Evolutionary conservation across 768 basidiomycete species (phyloP).

Genomic region (Asterophora lycoperdoides): DNA sequence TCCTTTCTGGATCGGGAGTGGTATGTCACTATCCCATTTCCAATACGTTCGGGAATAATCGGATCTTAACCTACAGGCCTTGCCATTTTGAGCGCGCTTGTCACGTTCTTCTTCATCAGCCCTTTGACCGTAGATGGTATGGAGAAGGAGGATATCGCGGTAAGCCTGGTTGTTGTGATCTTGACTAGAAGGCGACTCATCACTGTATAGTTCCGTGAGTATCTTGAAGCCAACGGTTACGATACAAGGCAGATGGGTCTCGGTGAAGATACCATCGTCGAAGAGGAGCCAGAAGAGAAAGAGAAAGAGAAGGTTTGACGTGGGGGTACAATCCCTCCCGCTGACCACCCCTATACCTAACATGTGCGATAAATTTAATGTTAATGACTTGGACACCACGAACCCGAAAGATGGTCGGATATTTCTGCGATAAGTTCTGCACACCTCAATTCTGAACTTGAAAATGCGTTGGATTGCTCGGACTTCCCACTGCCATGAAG

Average conservation of each 20-base stretch:
- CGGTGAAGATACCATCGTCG: conserved; percentile 18
- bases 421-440: background rate
- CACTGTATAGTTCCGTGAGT: conserved; percentile 66
- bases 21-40: conserved; percentile 24
- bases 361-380: conserved; percentile 3
- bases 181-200: background rate
- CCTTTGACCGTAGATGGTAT: conserved; percentile 78
- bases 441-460: too few species aligned
- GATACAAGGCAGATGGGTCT: conserved; percentile 75
- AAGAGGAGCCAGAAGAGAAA: conserved; percentile 7
- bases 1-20: conserved; percentile 86
- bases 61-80: conserved; percentile 39
- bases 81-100: conserved; percentile 70
- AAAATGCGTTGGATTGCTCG: too few species aligned
- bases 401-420: background rate
- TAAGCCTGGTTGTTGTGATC: conserved; percentile 26
- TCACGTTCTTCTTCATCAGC: conserved; percentile 68
- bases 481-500: too few species aligned
- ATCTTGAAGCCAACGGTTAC: conserved; percentile 74
- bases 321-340: background rate
- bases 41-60: background rate
- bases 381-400: background rate
- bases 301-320: conserved; percentile 12
- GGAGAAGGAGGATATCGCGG: conserved; percentile 66
- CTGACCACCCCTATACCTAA: conserved; percentile 1